These are phyloP conservation scores for Lachancea waltii DNA, from an alignment of 805 yeast genomes.

Conservation along the genomic window DNA sequence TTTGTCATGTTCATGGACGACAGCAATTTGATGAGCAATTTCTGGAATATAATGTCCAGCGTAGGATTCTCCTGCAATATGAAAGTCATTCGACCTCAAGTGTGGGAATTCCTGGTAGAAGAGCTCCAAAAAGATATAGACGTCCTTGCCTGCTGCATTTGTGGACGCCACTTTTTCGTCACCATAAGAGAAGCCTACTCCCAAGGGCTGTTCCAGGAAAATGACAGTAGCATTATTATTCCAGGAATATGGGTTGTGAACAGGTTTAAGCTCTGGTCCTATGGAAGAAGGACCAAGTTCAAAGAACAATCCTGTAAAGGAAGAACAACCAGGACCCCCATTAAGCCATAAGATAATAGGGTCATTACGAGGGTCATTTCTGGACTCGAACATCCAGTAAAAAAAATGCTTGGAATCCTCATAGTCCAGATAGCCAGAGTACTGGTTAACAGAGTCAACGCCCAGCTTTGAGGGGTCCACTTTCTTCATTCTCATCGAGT, in stretches of 20 bases:
- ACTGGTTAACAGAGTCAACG: slow-evolving; percentile 72
- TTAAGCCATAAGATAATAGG: slow-evolving; percentile 85
- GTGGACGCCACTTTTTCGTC: slow-evolving; percentile 56
- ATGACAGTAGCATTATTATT: slow-evolving; percentile 84
- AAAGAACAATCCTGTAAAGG: slow-evolving; percentile 81
- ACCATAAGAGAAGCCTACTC: slow-evolving; percentile 86
- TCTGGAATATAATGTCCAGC: slow-evolving; percentile 81
- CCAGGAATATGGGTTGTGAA: slow-evolving; percentile 82
- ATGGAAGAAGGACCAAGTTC: slow-evolving; percentile 88
- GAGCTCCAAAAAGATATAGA: slow-evolving; percentile 72
- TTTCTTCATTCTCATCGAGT: slow-evolving; percentile 21
- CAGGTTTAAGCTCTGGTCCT: slow-evolving; percentile 57
- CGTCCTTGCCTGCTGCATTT: slow-evolving; percentile 81
- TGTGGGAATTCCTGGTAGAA: slow-evolving; percentile 83
- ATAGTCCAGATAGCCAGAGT: slow-evolving; percentile 77
- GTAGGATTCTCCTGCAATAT: slow-evolving; percentile 79
- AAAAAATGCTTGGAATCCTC: slow-evolving; percentile 77
- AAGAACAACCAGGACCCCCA: slow-evolving; percentile 96
- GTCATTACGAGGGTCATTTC: slow-evolving; percentile 79
- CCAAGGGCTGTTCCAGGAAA: slow-evolving; percentile 90
- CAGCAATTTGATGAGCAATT: slow-evolving; percentile 48
- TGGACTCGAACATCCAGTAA: slow-evolving; percentile 89
- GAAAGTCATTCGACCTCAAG: slow-evolving; percentile 52
- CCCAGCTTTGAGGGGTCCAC: slow-evolving; percentile 43
- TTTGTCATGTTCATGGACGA: slow-evolving; percentile 38